Percentiles rank a stretch among this genome's conserved stretches.
Conservation (phyloP, 306 rosid genomes). For the Carpinus fangiana region DNA sequence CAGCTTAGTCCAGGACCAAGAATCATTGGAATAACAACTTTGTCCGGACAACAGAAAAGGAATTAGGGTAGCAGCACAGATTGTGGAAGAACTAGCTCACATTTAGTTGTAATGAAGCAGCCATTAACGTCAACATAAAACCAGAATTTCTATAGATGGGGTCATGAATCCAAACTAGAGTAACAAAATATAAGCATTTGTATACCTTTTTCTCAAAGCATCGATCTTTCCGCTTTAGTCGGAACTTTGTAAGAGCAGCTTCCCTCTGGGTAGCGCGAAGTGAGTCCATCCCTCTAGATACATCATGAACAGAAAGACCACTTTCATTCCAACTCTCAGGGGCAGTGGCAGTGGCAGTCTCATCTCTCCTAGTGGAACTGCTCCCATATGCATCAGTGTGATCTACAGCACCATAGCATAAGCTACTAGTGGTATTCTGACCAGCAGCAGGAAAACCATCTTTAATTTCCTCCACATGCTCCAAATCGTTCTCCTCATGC, state of each 20-base stretch:
- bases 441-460: slow-evolving; percentile 45
- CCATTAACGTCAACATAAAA: too few relatives aligned
- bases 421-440: slow-evolving; percentile 34
- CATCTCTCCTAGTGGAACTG: slow-evolving; percentile 44
- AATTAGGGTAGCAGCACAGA: neutral
- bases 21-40: neutral
- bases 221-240: slow-evolving; percentile 68
- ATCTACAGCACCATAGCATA: slow-evolving; percentile 36
- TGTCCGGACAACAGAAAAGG: neutral
- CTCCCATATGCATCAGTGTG: slow-evolving; percentile 37
- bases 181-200: neutral
- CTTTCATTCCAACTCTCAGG: slow-evolving; percentile 33
- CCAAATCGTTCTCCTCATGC: slow-evolving; percentile 31
- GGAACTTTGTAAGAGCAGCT: slow-evolving; percentile 70
- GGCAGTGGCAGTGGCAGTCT: slow-evolving; percentile 41
- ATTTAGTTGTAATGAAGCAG: neutral
- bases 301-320: slow-evolving; percentile 31
- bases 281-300: slow-evolving; percentile 36
- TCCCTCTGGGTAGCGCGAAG: slow-evolving; percentile 57
- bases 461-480: slow-evolving; percentile 22
- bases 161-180: neutral
- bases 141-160: neutral
- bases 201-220: slow-evolving; percentile 75
- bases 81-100: neutral
- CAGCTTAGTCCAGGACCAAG: neutral